phyloP scores from a whole-genome alignment of 148 eudicot species.

The Silene uniflora region DNA sequence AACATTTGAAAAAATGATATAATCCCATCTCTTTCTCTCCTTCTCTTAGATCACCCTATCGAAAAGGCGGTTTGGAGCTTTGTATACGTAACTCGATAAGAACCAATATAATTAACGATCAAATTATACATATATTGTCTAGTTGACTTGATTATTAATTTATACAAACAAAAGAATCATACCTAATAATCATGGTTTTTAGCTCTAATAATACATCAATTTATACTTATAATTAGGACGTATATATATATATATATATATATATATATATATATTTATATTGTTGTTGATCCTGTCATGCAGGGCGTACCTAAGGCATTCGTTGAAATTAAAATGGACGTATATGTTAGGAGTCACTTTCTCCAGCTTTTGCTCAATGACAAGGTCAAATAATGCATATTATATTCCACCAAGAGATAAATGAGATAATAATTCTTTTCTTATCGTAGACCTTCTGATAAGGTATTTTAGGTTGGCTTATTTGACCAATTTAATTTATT shows the following conservation, averaged over 20 bases:
- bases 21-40: too few relatives aligned
- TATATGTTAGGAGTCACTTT: neutral
- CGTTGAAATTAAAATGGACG: neutral
- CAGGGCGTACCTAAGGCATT: neutral
- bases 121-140: constrained; percentile 10
- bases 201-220: neutral
- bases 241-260: neutral
- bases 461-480: too few relatives aligned
- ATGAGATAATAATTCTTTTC: too few relatives aligned
- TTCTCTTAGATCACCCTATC: neutral
- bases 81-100: neutral
- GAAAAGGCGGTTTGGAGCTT: neutral
- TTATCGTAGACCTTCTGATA: too few relatives aligned
- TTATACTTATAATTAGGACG: neutral
- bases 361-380: neutral
- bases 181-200: neutral
- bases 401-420: neutral
- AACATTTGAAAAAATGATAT: too few relatives aligned
- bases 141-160: constrained; percentile 9
- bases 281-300: neutral
- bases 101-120: neutral
- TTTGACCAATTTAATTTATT: too few relatives aligned
- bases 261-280: neutral
- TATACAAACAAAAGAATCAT: neutral
- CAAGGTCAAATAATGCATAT: neutral